Conservation (phyloP, 495 filamentous ascomycete genomes). For the Aspergillus haitiensis region DNA sequence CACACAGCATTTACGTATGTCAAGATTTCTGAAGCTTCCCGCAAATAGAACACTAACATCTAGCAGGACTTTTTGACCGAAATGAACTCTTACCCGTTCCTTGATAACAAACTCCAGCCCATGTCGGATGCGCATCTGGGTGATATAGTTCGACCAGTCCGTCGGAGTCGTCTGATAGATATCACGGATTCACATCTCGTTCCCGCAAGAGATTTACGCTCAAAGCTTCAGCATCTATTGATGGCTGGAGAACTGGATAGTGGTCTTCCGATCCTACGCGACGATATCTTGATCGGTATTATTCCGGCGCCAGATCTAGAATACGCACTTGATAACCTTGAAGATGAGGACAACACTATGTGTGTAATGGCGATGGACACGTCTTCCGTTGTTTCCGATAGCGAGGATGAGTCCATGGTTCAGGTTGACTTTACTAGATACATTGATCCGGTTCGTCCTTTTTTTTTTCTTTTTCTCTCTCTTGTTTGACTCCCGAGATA, state of each 20-base stretch:
- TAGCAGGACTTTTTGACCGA: slow-evolving; percentile 82
- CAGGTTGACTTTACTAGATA: slow-evolving; percentile 77
- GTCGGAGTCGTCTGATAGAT: slow-evolving; percentile 79
- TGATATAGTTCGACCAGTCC: slow-evolving; percentile 77
- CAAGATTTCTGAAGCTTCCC: too few relatives aligned
- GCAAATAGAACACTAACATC: slow-evolving; percentile 20
- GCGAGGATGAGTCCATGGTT: slow-evolving; percentile 44
- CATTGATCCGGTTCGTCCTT: slow-evolving; percentile 72
- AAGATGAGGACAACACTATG: slow-evolving; percentile 65
- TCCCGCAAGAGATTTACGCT: slow-evolving; percentile 68
- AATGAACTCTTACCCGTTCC: slow-evolving; percentile 95
- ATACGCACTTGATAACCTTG: slow-evolving; percentile 82
- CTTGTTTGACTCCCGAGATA: background rate
- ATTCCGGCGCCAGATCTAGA: slow-evolving; percentile 95
- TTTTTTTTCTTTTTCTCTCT: background rate
- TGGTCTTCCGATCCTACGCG: slow-evolving; percentile 79
- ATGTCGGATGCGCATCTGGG: slow-evolving; percentile 81
- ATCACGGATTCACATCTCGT: slow-evolving; percentile 78
- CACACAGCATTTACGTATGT: slow-evolving; percentile 86
- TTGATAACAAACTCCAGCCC: slow-evolving; percentile 90
- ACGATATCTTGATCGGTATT: slow-evolving; percentile 80
- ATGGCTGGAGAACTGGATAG: slow-evolving; percentile 88
- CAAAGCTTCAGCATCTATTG: slow-evolving; percentile 78
- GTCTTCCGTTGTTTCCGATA: slow-evolving; percentile 54
- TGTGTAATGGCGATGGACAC: slow-evolving; percentile 78